Conservation (phyloP, 148 eudicot genomes). For the Amaranthus palmeri region DNA sequence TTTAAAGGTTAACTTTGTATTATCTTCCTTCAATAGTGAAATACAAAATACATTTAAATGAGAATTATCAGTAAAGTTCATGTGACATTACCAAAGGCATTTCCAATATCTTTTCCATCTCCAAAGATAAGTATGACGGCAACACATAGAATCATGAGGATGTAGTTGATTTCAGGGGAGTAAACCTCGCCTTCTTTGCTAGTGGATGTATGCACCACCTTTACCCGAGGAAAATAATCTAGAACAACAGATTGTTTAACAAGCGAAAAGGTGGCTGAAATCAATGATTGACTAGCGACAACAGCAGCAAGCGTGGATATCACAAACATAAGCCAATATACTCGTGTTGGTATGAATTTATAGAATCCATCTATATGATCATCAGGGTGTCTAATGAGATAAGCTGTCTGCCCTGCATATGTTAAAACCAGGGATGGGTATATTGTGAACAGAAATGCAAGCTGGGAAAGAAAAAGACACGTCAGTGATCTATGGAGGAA, state of each 20-base stretch:
- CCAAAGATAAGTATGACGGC: conserved; percentile 59
- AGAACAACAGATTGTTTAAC: conserved; percentile 52
- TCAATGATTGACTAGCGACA: conserved; percentile 61
- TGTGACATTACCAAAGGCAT: conserved; percentile 68
- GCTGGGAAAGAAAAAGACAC: conserved; percentile 28
- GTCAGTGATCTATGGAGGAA: neutral
- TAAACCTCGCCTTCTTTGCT: conserved; percentile 70
- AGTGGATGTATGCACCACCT: conserved; percentile 68
- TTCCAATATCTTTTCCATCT: conserved; percentile 63
- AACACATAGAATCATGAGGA: conserved; percentile 65
- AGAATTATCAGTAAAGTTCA: no score
- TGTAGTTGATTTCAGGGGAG: conserved; percentile 66
- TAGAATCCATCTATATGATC: conserved; percentile 52
- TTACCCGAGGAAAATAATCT: conserved; percentile 69
- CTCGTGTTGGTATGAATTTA: conserved; percentile 49
- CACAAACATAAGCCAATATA: conserved; percentile 77
- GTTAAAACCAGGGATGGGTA: conserved; percentile 66
- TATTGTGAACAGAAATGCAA: conserved; percentile 49
- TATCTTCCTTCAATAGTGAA: neutral
- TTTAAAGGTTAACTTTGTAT: no score
- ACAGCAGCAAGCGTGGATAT: conserved; percentile 55
- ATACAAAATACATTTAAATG: neutral
- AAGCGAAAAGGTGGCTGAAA: conserved; percentile 57
- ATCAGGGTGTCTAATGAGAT: conserved; percentile 55
- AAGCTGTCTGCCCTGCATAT: conserved; percentile 79